Evolutionary conservation across 805 yeast species (phyloP).

Genomic region (Kodamaea laetipori): DNA sequence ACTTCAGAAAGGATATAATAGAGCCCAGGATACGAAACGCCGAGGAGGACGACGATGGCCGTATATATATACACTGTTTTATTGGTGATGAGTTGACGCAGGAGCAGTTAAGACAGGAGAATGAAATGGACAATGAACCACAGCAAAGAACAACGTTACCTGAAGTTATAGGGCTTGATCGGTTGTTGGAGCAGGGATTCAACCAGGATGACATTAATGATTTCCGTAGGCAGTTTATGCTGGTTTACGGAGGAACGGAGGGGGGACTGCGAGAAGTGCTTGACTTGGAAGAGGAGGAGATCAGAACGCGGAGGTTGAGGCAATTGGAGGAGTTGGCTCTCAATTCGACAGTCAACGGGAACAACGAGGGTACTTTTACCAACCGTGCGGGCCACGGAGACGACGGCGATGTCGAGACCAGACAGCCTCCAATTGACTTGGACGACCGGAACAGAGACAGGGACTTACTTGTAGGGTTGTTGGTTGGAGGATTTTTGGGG

Average conservation of each 20-base stretch:
- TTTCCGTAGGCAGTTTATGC: conserved; percentile 71
- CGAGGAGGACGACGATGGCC: conserved; percentile 17
- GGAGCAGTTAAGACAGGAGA: conserved; percentile 48
- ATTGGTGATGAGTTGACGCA: conserved; percentile 64
- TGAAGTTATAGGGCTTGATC: conserved; percentile 81
- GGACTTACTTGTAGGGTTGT: conserved; percentile 49
- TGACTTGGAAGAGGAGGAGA: conserved; percentile 48
- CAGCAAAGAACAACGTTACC: conserved; percentile 56
- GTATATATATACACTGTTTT: conserved; percentile 74
- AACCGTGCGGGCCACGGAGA: conserved; percentile 8
- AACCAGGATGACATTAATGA: conserved; percentile 73
- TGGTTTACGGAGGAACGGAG: conserved; percentile 48
- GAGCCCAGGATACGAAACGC: conserved; percentile 26
- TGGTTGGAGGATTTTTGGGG: conserved; percentile 77
- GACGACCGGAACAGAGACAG: conserved; percentile 48
- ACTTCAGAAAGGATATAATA: conserved; percentile 53
- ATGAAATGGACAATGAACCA: conserved; percentile 58
- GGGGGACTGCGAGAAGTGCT: conserved; percentile 23
- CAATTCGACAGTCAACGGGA: conserved; percentile 57
- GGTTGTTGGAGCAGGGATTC: conserved; percentile 82
- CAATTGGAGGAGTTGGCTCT: conserved; percentile 88
- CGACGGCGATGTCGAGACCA: conserved; percentile 9
- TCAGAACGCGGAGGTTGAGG: conserved; percentile 42
- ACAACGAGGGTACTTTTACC: conserved; percentile 32
- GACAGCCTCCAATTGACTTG: conserved; percentile 24